phyloP scores from a whole-genome alignment of 495 filamentous ascomycete species.

The Daldinia decipiens region DNA sequence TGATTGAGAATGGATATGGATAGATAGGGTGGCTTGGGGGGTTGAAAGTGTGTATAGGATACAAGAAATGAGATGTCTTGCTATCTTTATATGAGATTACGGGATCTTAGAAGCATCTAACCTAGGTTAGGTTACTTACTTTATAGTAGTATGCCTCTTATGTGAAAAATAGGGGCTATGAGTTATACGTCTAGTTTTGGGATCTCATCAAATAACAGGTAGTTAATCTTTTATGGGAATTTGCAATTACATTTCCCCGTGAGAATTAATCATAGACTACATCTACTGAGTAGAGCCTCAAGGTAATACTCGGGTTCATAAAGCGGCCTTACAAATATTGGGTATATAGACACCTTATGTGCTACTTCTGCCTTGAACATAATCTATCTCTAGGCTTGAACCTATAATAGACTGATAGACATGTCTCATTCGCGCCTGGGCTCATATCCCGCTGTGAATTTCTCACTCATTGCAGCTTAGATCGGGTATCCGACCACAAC shows the following conservation, averaged over 20 bases:
- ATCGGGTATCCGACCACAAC: slow-evolving; percentile 73
- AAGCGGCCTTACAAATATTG: background rate
- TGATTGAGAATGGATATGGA: background rate
- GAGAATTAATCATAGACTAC: background rate
- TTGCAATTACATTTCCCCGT: background rate
- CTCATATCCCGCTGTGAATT: background rate
- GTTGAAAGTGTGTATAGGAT: background rate
- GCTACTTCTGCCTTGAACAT: background rate
- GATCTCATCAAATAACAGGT: background rate
- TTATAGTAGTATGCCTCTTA: background rate
- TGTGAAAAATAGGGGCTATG: background rate
- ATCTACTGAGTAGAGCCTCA: background rate
- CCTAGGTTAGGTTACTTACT: background rate
- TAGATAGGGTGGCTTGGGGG: background rate
- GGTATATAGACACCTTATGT: background rate
- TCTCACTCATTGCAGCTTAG: slow-evolving; percentile 38
- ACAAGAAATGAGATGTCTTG: background rate
- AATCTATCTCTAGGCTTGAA: background rate
- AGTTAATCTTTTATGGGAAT: too few species aligned
- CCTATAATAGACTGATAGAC: background rate
- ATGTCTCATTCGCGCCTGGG: background rate
- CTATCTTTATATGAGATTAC: background rate
- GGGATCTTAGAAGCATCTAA: background rate
- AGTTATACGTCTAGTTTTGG: background rate
- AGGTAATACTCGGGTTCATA: background rate